Conservation (phyloP, 805 yeast species). For the Schwanniomyces occidentalis region DNA sequence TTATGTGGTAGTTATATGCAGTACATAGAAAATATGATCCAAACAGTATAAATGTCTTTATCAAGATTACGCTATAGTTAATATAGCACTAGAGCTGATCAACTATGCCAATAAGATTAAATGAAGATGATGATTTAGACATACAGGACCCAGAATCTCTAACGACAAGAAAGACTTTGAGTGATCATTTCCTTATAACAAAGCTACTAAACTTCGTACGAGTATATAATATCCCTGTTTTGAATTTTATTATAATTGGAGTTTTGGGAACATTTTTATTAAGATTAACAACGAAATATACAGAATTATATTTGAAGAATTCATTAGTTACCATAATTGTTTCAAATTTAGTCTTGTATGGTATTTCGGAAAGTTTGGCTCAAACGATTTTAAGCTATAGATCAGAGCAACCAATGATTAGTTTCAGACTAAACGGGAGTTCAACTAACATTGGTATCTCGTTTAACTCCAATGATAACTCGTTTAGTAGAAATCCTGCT, state of each 20-base stretch:
- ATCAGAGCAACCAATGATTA: conserved; percentile 20
- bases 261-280: conserved; percentile 50
- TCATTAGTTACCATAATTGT: conserved; percentile 77
- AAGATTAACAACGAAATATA: conserved; percentile 58
- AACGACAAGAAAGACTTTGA: neutral
- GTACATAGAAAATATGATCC: too few relatives aligned
- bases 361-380: conserved; percentile 89
- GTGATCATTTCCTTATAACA: conserved; percentile 13
- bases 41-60: too few relatives aligned
- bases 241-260: conserved; percentile 54
- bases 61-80: too few relatives aligned
- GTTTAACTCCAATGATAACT: conserved; percentile 20
- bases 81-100: too few relatives aligned
- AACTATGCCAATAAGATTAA: conserved; percentile 25
- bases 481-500: neutral
- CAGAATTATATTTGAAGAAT: conserved; percentile 58
- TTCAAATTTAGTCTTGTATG: conserved; percentile 78
- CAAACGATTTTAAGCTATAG: conserved; percentile 56
- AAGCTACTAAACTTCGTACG: conserved; percentile 33
- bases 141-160: neutral
- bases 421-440: conserved; percentile 18
- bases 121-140: conserved; percentile 12
- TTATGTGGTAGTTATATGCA: too few relatives aligned
- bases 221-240: conserved; percentile 51
- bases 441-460: conserved; percentile 11